These are phyloP conservation scores for Ascoidea asiatica DNA, from an alignment of 805 yeast genomes.

Conservation along the genomic window DNA sequence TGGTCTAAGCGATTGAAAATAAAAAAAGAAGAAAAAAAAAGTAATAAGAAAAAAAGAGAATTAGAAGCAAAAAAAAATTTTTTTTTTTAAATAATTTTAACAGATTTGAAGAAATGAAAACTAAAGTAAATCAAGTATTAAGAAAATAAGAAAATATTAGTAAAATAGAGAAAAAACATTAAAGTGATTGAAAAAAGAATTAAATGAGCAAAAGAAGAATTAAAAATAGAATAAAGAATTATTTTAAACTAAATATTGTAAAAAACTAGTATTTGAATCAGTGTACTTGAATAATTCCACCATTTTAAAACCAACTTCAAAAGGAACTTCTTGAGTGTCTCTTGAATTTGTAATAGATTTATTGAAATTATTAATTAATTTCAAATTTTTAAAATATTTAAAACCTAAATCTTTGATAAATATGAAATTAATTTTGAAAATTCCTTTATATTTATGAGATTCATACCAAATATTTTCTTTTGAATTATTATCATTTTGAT, in stretches of 20 bases:
- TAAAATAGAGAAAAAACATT: too few species aligned
- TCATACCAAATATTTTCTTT: conserved; percentile 34
- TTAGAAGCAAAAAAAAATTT: too few species aligned
- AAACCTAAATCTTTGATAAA: conserved; percentile 37
- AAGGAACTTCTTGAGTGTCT: conserved; percentile 48
- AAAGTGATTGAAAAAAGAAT: too few species aligned
- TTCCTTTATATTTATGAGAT: conserved; percentile 33
- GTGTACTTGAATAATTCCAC: conserved; percentile 25
- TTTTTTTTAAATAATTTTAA: too few species aligned
- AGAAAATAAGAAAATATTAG: too few species aligned
- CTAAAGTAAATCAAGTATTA: too few species aligned
- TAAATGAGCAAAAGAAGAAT: too few species aligned
- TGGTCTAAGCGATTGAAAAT: too few species aligned
- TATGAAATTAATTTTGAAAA: conserved; percentile 42
- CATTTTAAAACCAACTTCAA: conserved; percentile 31
- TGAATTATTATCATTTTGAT: conserved; percentile 18
- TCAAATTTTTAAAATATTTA: conserved; percentile 28
- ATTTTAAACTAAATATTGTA: conserved; percentile 2
- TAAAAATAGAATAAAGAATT: too few species aligned
- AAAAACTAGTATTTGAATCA: conserved; percentile 11
- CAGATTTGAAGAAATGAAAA: too few species aligned
- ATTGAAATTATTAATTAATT: conserved; percentile 29
- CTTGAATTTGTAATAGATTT: conserved; percentile 44
- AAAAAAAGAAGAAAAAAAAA: too few species aligned
- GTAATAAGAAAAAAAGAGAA: too few species aligned